Percentiles rank a stretch among this genome's conserved stretches.
Evolutionary conservation across 2,329 filamentous ascomycete species (phyloP).

Genomic region (Bipolaris zeicola): DNA sequence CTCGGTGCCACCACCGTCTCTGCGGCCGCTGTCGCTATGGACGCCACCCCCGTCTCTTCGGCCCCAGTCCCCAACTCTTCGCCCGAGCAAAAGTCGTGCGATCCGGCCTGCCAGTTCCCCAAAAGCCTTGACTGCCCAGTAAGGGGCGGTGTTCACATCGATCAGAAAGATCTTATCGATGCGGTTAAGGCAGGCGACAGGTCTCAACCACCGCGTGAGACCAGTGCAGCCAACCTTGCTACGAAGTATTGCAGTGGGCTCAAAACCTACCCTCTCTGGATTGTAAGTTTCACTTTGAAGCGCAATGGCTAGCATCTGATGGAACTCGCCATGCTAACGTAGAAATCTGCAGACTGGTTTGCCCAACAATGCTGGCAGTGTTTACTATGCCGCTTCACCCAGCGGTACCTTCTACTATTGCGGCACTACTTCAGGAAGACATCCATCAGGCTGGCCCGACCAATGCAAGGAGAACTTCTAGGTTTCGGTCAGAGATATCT

Average conservation of each 20-base stretch:
- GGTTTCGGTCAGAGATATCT: not conserved
- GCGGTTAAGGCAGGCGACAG: not conserved
- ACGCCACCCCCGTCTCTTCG: too few species aligned
- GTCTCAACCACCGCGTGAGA: not conserved
- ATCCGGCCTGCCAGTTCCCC: not conserved
- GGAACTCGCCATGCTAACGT: not conserved
- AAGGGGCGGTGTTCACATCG: not conserved
- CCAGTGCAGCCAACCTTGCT: not conserved
- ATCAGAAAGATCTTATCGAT: rapidly evolving
- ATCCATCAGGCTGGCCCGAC: not conserved
- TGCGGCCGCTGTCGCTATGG: not conserved
- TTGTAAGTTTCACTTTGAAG: not conserved
- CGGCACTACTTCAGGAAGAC: not conserved
- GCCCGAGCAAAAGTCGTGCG: not conserved
- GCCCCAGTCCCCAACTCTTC: too few species aligned
- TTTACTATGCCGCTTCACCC: not conserved
- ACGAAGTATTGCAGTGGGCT: not conserved
- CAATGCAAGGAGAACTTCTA: not conserved
- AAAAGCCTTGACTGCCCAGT: not conserved
- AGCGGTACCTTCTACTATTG: conserved; percentile 4
- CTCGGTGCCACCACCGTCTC: conserved; percentile 8
- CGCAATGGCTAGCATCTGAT: not conserved
- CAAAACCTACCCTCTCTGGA: not conserved
- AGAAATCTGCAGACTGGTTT: not conserved
- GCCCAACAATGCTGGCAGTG: not conserved